phyloP scores from a whole-genome alignment of 164 flowering plant species.

The Protea cynaroides region DNA sequence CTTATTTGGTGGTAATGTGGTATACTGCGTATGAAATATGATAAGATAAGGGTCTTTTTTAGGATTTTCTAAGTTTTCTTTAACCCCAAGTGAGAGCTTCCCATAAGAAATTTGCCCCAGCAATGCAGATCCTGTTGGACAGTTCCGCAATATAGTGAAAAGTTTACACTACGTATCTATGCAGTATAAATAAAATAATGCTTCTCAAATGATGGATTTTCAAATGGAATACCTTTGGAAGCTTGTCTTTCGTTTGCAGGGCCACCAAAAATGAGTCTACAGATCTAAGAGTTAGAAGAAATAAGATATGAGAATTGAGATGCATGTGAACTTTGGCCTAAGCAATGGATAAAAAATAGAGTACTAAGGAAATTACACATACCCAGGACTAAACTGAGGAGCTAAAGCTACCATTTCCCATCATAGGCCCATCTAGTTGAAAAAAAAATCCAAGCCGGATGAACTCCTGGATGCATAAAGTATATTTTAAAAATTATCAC shows the following conservation, averaged over 20 bases:
- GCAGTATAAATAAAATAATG: slow-evolving; percentile 1
- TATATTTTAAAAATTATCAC: not conserved
- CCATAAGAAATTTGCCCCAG: slow-evolving; percentile 74
- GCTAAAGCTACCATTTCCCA: slow-evolving; percentile 63
- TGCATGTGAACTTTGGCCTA: not conserved
- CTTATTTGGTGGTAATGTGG: slow-evolving; percentile 87
- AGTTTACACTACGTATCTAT: not conserved
- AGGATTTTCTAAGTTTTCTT: slow-evolving; percentile 38
- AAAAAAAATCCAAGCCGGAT: slow-evolving; percentile 69
- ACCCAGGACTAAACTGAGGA: slow-evolving; percentile 81
- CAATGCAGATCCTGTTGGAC: slow-evolving; percentile 74
- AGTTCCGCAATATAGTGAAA: slow-evolving; percentile 32
- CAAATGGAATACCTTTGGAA: slow-evolving; percentile 66
- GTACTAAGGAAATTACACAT: slow-evolving; percentile 11
- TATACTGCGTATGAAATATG: slow-evolving; percentile 58
- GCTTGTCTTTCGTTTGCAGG: slow-evolving; percentile 80
- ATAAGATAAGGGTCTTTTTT: slow-evolving; percentile 58
- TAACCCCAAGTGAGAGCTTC: slow-evolving; percentile 35
- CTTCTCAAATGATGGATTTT: not conserved
- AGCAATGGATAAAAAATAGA: not conserved
- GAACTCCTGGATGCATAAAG: slow-evolving; percentile 45
- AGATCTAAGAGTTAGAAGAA: slow-evolving; percentile 28
- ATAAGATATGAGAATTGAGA: too few relatives aligned
- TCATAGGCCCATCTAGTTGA: slow-evolving; percentile 91
- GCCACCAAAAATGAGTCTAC: slow-evolving; percentile 82